These are phyloP conservation scores for Phaeosphaeriaceae sp. DNA, from an alignment of 2,329 filamentous ascomycete species.

Conservation along the genomic window DNA sequence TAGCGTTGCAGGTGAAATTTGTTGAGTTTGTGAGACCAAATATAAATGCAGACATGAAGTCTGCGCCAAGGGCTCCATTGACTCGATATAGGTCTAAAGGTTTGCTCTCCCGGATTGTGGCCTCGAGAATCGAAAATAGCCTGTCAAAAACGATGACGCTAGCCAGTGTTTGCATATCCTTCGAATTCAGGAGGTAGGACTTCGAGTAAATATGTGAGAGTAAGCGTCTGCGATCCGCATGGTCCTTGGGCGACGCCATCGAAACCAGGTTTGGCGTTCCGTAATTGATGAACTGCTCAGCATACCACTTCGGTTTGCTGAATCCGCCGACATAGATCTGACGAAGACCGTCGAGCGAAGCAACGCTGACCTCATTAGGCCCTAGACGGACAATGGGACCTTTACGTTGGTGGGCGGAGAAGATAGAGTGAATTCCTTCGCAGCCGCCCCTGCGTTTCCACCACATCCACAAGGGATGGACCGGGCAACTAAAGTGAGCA, in stretches of 20 bases:
- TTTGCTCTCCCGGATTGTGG: neutral
- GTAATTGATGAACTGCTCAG: constrained; percentile 2
- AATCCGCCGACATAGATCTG: constrained; percentile 3
- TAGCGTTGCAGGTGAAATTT: neutral
- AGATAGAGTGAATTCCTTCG: constrained; percentile 1
- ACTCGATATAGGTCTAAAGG: constrained; percentile 1
- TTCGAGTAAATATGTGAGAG: too few species aligned
- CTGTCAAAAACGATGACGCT: too few species aligned
- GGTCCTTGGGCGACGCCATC: neutral
- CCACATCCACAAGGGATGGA: neutral
- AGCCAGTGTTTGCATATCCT: too few species aligned
- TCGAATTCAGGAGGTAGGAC: too few species aligned
- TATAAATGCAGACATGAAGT: constrained; percentile 3
- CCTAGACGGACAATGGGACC: constrained; percentile 1
- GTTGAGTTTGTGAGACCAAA: constrained; percentile 1
- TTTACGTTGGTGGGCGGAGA: constrained; percentile 2
- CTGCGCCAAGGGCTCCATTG: constrained; percentile 1
- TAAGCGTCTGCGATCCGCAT: too few species aligned
- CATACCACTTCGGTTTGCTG: constrained; percentile 1
- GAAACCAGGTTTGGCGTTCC: constrained; percentile 1
- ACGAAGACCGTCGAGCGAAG: constrained; percentile 2
- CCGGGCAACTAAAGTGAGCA: constrained; percentile 1
- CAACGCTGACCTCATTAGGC: constrained; percentile 1
- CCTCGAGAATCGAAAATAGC: too few species aligned
- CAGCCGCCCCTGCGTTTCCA: neutral